Evolutionary conservation across 2,329 filamentous ascomycete species (phyloP).

Genomic region (Decorospora gaudefroyi): DNA sequence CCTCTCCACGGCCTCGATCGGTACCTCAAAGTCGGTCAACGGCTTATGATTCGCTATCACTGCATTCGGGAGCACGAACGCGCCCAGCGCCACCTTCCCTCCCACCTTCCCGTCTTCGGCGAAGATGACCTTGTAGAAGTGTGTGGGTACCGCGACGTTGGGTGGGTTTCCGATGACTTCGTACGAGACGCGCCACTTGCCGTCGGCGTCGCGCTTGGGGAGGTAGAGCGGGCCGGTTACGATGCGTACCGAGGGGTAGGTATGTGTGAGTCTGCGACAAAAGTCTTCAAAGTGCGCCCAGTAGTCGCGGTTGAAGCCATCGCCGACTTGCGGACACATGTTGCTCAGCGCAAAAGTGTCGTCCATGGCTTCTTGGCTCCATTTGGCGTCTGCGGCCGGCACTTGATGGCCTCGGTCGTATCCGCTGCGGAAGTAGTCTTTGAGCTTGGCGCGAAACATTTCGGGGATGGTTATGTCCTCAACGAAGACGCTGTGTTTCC

Average conservation of each 20-base stretch:
- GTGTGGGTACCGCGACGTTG: conserved; percentile 92
- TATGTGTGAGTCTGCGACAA: conserved; percentile 77
- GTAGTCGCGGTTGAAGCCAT: conserved; percentile 98
- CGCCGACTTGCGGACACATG: conserved; percentile 98
- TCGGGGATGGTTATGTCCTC: conserved; percentile 81
- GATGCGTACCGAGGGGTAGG: conserved; percentile 85
- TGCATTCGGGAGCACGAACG: conserved; percentile 94
- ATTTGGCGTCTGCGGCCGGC: conserved; percentile 93
- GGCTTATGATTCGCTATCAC: conserved; percentile 85
- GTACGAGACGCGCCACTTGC: conserved; percentile 94
- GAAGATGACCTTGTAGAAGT: conserved; percentile 99
- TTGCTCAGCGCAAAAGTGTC: conserved; percentile 91
- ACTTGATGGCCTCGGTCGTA: conserved; percentile 98
- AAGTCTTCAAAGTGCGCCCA: conserved; percentile 99
- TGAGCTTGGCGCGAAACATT: conserved; percentile 85
- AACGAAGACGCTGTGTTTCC: conserved; percentile 78
- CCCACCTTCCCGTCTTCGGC: conserved; percentile 78
- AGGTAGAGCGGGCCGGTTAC: conserved; percentile 95
- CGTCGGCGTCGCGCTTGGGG: conserved; percentile 81
- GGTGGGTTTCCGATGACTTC: conserved; percentile 94
- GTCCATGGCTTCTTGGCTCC: conserved; percentile 93
- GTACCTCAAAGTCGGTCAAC: conserved; percentile 90
- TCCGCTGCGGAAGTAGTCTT: conserved; percentile 92
- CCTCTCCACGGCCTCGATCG: conserved; percentile 87
- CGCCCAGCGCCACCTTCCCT: conserved; percentile 75